Evolutionary conservation across 169 alveolate species (phyloP).

Genomic region (Perkinsus olseni): DNA sequence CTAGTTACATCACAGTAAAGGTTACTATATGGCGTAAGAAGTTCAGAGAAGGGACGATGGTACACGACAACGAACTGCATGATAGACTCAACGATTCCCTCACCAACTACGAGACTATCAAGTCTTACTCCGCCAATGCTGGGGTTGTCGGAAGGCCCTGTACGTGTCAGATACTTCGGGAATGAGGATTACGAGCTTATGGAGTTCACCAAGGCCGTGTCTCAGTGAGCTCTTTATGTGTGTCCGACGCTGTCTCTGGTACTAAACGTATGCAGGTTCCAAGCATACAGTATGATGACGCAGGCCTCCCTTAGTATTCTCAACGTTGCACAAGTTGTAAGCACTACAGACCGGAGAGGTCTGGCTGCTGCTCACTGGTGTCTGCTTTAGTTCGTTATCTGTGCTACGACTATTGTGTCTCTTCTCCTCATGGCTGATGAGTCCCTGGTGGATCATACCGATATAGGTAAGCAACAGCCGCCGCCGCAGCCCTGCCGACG

Average conservation of each 20-base stretch:
- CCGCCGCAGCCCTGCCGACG: too few species aligned
- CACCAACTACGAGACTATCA: slow-evolving; percentile 55
- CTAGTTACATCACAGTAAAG: neutral
- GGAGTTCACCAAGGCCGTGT: neutral
- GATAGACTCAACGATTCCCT: slow-evolving; percentile 48
- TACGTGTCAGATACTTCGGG: slow-evolving; percentile 14
- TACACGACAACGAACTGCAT: slow-evolving; percentile 54
- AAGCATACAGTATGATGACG: neutral
- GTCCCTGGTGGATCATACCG: neutral
- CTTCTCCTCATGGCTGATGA: neutral
- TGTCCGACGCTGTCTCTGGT: neutral
- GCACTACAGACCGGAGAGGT: neutral
- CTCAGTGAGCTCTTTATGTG: neutral
- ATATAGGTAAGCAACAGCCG: neutral
- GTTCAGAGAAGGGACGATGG: slow-evolving; percentile 42
- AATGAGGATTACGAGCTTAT: neutral
- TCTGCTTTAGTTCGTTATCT: neutral
- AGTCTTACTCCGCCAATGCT: too few species aligned
- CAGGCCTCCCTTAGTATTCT: neutral
- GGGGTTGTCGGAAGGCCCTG: too few species aligned
- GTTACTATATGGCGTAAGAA: slow-evolving; percentile 8
- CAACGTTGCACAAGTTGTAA: neutral
- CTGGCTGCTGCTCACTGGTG: too few species aligned
- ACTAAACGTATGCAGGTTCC: neutral
- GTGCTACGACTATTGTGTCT: neutral